Evolutionary conservation across 2,329 filamentous ascomycete genomes (phyloP).

Genomic region (Xylariaceae sp.): DNA sequence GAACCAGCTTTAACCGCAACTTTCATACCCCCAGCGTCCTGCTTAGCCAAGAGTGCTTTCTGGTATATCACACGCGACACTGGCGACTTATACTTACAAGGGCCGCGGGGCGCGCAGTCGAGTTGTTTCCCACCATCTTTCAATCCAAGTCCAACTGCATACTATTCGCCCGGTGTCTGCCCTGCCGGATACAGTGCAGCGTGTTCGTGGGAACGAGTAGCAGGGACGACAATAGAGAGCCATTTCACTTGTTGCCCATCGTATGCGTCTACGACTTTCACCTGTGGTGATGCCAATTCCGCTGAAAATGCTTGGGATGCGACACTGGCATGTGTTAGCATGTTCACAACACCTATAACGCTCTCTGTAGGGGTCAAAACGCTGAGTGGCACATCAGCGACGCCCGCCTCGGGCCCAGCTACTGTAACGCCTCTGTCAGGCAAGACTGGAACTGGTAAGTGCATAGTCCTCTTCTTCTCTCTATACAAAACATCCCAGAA

Average conservation of each 20-base stretch:
- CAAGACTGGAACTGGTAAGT: neutral
- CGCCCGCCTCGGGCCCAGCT: neutral
- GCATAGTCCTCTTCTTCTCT: no score
- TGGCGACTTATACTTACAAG: conserved; percentile 1
- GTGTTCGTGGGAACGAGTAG: neutral
- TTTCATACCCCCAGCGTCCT: conserved; percentile 1
- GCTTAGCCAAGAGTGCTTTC: neutral
- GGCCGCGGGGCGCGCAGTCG: neutral
- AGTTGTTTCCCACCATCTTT: conserved; percentile 3
- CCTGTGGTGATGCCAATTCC: neutral
- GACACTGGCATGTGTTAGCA: conserved; percentile 5
- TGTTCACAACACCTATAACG: conserved; percentile 1
- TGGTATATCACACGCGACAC: neutral
- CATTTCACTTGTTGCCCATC: conserved; percentile 6
- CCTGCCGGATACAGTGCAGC: conserved; percentile 7
- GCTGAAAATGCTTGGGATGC: neutral
- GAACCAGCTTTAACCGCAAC: neutral
- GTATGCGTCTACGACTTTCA: conserved; percentile 3
- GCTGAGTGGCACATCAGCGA: neutral
- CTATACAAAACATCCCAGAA: no score
- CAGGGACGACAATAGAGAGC: neutral
- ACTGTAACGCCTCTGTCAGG: neutral
- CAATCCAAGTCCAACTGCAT: neutral
- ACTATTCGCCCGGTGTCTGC: conserved; percentile 7
- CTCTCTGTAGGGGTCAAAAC: conserved; percentile 1